Conservation (phyloP, 257 asterid species). For the Solanum arcanum region DNA sequence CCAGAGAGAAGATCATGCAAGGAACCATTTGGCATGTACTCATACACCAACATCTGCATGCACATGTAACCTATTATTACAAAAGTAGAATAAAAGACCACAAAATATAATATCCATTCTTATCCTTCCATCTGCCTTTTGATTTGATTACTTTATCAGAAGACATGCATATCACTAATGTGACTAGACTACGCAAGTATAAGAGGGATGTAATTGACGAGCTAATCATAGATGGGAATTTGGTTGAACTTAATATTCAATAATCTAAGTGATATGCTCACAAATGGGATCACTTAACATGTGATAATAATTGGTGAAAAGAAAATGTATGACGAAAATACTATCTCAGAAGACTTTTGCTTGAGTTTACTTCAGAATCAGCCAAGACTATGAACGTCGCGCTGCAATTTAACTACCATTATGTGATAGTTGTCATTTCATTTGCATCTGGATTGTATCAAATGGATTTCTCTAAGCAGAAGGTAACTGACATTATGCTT, state of each 20-base stretch:
- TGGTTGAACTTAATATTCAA: background rate
- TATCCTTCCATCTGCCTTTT: background rate
- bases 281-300: background rate
- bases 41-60: slow-evolving; percentile 2
- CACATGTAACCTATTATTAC: background rate
- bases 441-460: background rate
- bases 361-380: background rate
- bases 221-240: background rate
- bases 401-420: background rate
- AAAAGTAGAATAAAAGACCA: background rate
- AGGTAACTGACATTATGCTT: background rate
- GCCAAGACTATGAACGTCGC: background rate
- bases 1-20: background rate
- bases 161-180: background rate
- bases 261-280: background rate
- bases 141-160: background rate
- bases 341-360: background rate
- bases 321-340: background rate
- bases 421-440: background rate
- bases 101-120: background rate
- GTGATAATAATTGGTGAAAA: background rate
- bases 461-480: background rate
- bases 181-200: background rate
- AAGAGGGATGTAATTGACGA: background rate
- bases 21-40: slow-evolving; percentile 4